phyloP scores from a whole-genome alignment of 805 yeast species.

The Tetrapisispora iriomotensis region DNA sequence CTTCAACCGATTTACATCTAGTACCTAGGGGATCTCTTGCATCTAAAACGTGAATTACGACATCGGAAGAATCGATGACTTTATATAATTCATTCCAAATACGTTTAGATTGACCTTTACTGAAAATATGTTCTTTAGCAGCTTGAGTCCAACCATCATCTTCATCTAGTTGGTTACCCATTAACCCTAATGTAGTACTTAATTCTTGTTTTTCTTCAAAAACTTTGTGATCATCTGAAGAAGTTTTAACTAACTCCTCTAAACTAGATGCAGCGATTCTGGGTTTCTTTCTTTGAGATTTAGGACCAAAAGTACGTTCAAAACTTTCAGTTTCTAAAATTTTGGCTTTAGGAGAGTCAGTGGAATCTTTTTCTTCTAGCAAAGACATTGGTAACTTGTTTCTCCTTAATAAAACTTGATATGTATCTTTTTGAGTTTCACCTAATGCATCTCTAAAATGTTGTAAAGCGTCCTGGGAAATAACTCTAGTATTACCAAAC shows the following conservation, averaged over 20 bases:
- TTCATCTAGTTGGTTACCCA: constrained; percentile 48
- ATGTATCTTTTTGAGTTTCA: constrained; percentile 69
- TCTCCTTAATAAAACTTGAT: constrained; percentile 77
- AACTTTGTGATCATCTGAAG: constrained; percentile 46
- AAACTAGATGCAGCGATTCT: constrained; percentile 66
- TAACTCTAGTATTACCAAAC: constrained; percentile 96
- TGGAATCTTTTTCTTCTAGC: constrained; percentile 73
- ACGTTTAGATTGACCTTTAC: constrained; percentile 95
- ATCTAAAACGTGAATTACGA: constrained; percentile 89
- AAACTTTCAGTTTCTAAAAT: constrained; percentile 85
- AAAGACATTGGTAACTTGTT: constrained; percentile 94
- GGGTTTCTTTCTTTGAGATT: constrained; percentile 87
- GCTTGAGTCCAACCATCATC: constrained; percentile 78
- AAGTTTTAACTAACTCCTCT: constrained; percentile 59
- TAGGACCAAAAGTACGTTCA: constrained; percentile 82
- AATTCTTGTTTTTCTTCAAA: constrained; percentile 72
- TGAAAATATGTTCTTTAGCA: constrained; percentile 91
- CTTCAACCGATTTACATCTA: constrained; percentile 86
- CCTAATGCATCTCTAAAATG: constrained; percentile 94
- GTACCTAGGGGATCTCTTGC: constrained; percentile 98
- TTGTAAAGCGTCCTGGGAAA: constrained; percentile 89
- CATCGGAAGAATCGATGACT: constrained; percentile 96
- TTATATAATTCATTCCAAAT: constrained; percentile 97
- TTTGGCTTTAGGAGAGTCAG: constrained; percentile 66
- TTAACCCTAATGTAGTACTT: constrained; percentile 64